Base-by-base conservation (phyloP, 352 stramenopile species). In the Phytophthora ohioensis region DNA sequence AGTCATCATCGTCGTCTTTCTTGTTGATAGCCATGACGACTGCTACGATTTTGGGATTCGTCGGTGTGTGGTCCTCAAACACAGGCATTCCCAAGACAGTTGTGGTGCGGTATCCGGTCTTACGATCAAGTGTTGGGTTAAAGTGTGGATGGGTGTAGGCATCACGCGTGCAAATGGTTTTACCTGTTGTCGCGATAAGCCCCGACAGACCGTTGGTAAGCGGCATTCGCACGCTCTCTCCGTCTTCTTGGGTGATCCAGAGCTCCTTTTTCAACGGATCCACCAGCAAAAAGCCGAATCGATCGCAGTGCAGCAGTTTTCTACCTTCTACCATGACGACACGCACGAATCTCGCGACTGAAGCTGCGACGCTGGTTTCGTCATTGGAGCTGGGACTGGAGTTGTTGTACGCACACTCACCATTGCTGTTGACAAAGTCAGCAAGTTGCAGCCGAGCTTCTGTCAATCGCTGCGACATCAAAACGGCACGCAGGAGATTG, bases 1-100 rank as follows among this genome's bases (percentile, higher is more conserved):
- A 30, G 21, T 73, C 75, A 0, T 58, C 35, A 9, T 82, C 45
- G 36, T 77, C 70, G 21, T 68, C 62, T 68, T 70, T 77, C 57
- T 98, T 98, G 77, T 98, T 97, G 64, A 97, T 94, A 49, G 91
- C 84, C 79, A 97, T 90, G 4, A 82, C 81, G 11, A 89, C 83
- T 2, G 81, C 81, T 4, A 91, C 83, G 49, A 91, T 87, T 62
- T 91, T 88, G 27, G 82, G 82, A 55, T 89, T 88, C 4, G 38
- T 76, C 2, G 77, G 75, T 5, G 77, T 71, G 54, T 91, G 79
- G 35, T 89, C 83, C 67, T 89, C 83, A 46, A 88, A 86, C 7
- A 95, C 70, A 3, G 86, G 86, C 79, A 92, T 82, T 41, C 78
- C 80, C 41, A 95, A 62, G 13, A 93, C 76, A 31, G 74, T 90